Conservation (phyloP, 108 stramenopile species). For the Conticribra weissflogii region DNA sequence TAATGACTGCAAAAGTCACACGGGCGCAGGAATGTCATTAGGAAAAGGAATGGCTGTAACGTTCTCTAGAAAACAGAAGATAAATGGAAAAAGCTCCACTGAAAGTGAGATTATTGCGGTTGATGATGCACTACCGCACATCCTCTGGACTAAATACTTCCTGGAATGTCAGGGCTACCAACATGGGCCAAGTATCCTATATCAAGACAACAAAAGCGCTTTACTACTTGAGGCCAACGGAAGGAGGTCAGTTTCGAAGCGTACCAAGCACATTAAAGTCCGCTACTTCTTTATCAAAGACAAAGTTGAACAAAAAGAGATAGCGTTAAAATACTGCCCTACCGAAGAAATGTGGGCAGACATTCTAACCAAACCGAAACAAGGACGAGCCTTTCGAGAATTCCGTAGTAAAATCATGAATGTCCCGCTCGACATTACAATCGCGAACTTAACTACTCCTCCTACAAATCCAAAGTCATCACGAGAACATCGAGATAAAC, state of each 20-base stretch:
- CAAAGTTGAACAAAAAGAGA: background rate
- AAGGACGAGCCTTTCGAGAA: conserved; percentile 5
- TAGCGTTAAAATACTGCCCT: background rate
- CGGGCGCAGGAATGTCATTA: background rate
- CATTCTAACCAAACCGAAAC: conserved; percentile 12
- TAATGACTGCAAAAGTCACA: background rate
- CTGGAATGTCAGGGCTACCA: no score
- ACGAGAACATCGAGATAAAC: no score
- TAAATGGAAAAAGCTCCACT: background rate
- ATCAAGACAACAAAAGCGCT: conserved; percentile 16
- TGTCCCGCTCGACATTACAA: background rate
- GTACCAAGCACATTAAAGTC: conserved; percentile 15
- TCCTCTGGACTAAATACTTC: no score
- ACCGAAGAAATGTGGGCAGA: conserved; percentile 10
- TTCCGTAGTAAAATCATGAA: conserved; percentile 4
- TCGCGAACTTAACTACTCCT: no score
- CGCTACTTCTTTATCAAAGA: conserved; percentile 14
- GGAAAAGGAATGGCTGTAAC: background rate
- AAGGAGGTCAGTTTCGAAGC: background rate
- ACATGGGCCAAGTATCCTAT: conserved; percentile 5
- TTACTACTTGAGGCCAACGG: conserved; percentile 11
- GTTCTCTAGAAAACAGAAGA: conserved; percentile 1
- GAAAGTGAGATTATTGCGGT: background rate
- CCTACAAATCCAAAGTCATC: no score
- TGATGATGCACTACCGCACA: background rate